phyloP scores from a whole-genome alignment of 1,284 basidiomycete genomes.

The Trichosporon sp. region DNA sequence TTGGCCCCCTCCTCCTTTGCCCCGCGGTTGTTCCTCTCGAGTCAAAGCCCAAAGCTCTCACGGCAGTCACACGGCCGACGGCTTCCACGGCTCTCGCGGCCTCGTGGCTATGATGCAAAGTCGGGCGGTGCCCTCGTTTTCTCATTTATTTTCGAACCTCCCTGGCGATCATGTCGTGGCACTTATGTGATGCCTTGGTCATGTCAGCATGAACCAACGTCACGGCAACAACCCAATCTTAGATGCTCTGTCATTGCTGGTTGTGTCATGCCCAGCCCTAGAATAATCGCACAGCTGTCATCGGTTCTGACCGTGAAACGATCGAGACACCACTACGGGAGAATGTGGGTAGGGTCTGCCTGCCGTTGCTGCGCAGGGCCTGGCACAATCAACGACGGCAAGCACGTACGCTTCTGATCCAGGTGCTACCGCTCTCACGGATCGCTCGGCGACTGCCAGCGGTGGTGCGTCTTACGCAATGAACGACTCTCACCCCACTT shows the following conservation, averaged over 20 bases:
- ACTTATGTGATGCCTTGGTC: neutral
- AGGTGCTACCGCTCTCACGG: neutral
- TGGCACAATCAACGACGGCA: neutral
- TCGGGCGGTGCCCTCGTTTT: neutral
- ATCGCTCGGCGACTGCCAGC: neutral
- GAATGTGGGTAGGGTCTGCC: neutral
- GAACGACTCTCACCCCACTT: neutral
- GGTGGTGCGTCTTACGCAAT: neutral
- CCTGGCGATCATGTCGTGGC: neutral
- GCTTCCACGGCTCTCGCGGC: neutral
- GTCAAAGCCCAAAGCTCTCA: too few relatives aligned
- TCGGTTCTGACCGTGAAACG: conserved; percentile 3
- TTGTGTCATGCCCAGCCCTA: neutral
- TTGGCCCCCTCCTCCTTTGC: neutral
- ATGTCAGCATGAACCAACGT: conserved; percentile 5
- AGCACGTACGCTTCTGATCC: conserved; percentile 2
- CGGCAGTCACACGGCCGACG: neutral
- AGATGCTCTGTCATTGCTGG: neutral
- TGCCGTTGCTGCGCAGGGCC: neutral
- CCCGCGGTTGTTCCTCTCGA: conserved; percentile 2
- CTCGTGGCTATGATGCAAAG: conserved; percentile 4
- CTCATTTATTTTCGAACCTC: neutral
- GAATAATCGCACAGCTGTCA: neutral
- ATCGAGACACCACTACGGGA: neutral
- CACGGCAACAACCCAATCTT: conserved; percentile 16